Evolutionary conservation across 2,329 filamentous ascomycete species (phyloP), one percentile per base, ranked within the genome.

Genomic region (Claviceps paspali): DNA sequence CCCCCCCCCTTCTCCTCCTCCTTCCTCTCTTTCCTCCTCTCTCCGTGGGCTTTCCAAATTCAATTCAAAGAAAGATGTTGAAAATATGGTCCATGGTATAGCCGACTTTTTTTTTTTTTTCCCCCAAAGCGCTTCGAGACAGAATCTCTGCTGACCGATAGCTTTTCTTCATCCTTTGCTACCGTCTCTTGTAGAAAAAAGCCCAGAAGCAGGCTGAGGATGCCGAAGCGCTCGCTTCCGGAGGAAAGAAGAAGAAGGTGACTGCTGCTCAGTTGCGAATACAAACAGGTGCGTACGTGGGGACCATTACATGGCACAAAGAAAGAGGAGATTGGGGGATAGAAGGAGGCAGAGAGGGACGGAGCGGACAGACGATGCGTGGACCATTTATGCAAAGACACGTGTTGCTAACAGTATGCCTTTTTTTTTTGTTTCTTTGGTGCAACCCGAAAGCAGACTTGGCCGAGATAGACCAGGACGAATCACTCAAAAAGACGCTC

Each of bases 11-110:
- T 8, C 32, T 22, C 27, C 5, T 28, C 12, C n/a, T 8, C 32
- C 22, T n/a, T 3, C 14, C 12, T n/a, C 7, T 27, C n/a, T n/a
- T n/a, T 15, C 12, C 32, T 22, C 27, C 5, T 28, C 12, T n/a
- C 7, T 27, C n/a, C 22, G 12, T 34, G 14, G 22, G 21, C 21
- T 22, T 5, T 22, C 21, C 21, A 22, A 22, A 22, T 22, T 8
- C 21, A n/a, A n/a, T 8, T 8, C 21, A 22, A 8, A 5, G 5
- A 65, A 87, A 67, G 55, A 96, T 96, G 91, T 73, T 95, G 70
- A 96, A 96, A 68, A 95, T 96, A 69, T 96, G 88, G 91, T 93
- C 86, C 52, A 94, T 96, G 88, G 86, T 92, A 68, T 36, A 70
- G 52, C 18, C 7, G 15, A 11, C 6, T n/a, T 21, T 28, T 15